A percentile compares a stretch with the other conserved stretches of the same genome.
Evolutionary conservation across 371 early-diverging fungal species (phyloP).

Genomic region (Amoeboaphelidium protococcarum): DNA sequence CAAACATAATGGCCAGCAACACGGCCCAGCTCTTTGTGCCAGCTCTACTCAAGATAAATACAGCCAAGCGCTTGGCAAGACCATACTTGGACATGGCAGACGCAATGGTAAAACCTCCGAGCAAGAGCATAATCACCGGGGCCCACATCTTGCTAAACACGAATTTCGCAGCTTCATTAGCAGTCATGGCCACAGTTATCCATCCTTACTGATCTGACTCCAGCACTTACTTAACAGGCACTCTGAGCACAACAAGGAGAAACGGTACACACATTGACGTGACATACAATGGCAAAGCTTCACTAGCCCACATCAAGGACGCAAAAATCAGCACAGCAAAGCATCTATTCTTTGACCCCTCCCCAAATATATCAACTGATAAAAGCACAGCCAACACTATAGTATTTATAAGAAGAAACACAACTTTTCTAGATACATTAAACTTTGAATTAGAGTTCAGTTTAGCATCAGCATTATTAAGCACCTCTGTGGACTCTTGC

Average conservation of each 20-base stretch:
- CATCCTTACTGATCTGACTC: neutral
- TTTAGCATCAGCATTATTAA: too few relatives aligned
- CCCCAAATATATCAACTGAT: neutral
- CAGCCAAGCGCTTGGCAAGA: constrained; percentile 71
- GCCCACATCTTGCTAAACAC: constrained; percentile 80
- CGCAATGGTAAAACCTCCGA: constrained; percentile 85
- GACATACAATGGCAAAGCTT: constrained; percentile 60
- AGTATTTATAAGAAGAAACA: neutral
- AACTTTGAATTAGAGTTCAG: too few relatives aligned
- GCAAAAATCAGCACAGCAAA: constrained; percentile 3
- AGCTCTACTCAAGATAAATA: constrained; percentile 39
- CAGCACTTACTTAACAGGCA: constrained; percentile 30
- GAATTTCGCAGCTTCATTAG: constrained; percentile 44
- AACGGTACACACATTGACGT: constrained; percentile 71
- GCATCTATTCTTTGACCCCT: neutral
- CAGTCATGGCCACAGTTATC: constrained; percentile 6
- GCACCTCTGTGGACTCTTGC: too few relatives aligned
- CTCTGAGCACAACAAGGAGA: constrained; percentile 48
- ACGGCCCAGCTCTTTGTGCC: neutral
- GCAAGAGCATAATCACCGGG: constrained; percentile 75
- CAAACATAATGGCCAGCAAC: constrained; percentile 71
- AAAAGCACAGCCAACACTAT: neutral
- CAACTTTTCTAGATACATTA: too few relatives aligned
- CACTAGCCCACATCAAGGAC: constrained; percentile 2
- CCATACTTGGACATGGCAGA: constrained; percentile 70